A percentile compares a stretch with the other conserved stretches of the same genome.
phyloP scores from a whole-genome alignment of 805 yeast genomes.

The Ogataea dorogensis region DNA sequence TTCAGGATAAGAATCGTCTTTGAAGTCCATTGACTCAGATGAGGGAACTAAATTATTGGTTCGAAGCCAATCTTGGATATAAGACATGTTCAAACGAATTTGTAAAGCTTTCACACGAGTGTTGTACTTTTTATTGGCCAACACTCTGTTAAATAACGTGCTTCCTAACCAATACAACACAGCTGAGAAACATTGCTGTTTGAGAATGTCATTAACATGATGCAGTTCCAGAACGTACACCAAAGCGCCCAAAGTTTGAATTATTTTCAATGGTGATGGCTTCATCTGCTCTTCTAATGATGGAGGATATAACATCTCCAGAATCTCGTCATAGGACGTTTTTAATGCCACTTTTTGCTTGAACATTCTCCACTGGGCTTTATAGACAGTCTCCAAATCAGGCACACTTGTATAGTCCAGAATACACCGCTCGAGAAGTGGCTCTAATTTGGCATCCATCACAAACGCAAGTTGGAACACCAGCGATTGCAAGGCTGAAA shows the following conservation, averaged over 20 bases:
- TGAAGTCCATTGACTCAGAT: slow-evolving; percentile 26
- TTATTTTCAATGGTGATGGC: slow-evolving; percentile 84
- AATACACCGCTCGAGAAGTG: slow-evolving; percentile 61
- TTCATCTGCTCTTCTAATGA: slow-evolving; percentile 72
- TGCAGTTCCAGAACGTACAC: slow-evolving; percentile 81
- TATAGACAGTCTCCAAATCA: slow-evolving; percentile 75
- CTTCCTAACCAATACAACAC: slow-evolving; percentile 77
- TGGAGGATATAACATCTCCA: slow-evolving; percentile 82
- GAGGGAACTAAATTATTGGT: slow-evolving; percentile 54
- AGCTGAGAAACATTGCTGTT: slow-evolving; percentile 73
- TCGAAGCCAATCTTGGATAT: slow-evolving; percentile 92
- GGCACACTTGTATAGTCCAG: slow-evolving; percentile 80
- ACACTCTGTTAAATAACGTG: slow-evolving; percentile 67
- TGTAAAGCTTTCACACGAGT: slow-evolving; percentile 87
- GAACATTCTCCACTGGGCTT: slow-evolving; percentile 60
- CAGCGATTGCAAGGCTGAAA: slow-evolving; percentile 55
- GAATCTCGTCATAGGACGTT: slow-evolving; percentile 68
- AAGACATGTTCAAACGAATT: slow-evolving; percentile 79
- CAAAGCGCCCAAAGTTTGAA: slow-evolving; percentile 86
- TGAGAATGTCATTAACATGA: slow-evolving; percentile 73
- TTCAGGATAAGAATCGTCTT: slow-evolving; percentile 35
- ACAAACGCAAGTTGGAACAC: slow-evolving; percentile 66
- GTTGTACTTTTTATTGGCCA: slow-evolving; percentile 65
- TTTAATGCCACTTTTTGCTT: slow-evolving; percentile 40
- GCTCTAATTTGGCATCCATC: slow-evolving; percentile 57